Conservation (phyloP, 2,329 filamentous ascomycete genomes). For the Xylariaceae sp. region DNA sequence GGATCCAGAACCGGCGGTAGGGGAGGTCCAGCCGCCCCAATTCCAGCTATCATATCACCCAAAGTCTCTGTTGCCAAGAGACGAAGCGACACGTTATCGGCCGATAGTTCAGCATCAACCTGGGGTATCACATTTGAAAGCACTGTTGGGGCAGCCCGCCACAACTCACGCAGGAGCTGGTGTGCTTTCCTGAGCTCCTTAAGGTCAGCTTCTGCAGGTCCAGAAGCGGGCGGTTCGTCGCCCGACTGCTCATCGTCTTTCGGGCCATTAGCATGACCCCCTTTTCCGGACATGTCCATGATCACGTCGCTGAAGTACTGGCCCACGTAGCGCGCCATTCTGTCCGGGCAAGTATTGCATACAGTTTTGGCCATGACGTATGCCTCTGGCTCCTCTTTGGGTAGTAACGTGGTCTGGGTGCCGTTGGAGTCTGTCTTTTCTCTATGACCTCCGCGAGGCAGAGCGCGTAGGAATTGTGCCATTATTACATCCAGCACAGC, state of each 20-base stretch:
- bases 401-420: slow-evolving; percentile 75
- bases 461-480: slow-evolving; percentile 88
- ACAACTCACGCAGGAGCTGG: slow-evolving; percentile 81
- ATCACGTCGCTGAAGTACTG: slow-evolving; percentile 98
- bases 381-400: slow-evolving; percentile 83
- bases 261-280: slow-evolving; percentile 49
- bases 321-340: slow-evolving; percentile 90
- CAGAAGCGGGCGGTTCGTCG: slow-evolving; percentile 53
- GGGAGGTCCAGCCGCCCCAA: slow-evolving; percentile 84
- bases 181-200: slow-evolving; percentile 88
- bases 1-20: slow-evolving; percentile 69
- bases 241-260: slow-evolving; percentile 57
- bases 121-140: slow-evolving; percentile 91
- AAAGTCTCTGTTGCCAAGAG: slow-evolving; percentile 88
- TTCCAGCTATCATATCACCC: slow-evolving; percentile 89
- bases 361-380: slow-evolving; percentile 96
- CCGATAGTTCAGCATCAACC: slow-evolving; percentile 83
- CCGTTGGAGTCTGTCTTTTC: slow-evolving; percentile 59
- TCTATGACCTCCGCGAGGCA: slow-evolving; percentile 60
- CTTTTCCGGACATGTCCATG: slow-evolving; percentile 69
- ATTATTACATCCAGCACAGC: slow-evolving; percentile 89
- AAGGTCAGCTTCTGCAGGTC: slow-evolving; percentile 75
- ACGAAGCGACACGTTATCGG: slow-evolving; percentile 82
- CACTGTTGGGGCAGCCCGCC: slow-evolving; percentile 83
- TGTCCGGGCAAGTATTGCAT: slow-evolving; percentile 82